A percentile compares a stretch with the other conserved stretches of the same genome.
These are phyloP conservation scores for Perkinsus marinus DNA, from an alignment of 169 alveolate species.

Conservation along the genomic window DNA sequence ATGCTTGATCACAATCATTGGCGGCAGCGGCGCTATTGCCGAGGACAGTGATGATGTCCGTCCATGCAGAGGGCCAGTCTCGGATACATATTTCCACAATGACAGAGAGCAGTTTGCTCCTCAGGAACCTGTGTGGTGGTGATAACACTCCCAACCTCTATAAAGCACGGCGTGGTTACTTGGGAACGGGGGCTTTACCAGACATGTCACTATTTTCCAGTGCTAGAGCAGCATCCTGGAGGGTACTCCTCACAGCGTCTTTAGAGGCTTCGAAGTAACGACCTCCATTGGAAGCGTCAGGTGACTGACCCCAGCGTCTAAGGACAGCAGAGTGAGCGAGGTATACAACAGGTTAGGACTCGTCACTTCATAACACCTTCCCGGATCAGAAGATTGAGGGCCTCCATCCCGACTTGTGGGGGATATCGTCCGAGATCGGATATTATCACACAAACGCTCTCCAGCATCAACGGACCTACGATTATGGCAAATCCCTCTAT, in stretches of 20 bases:
- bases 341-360: background rate
- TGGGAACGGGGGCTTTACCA: background rate
- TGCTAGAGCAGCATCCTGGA: background rate
- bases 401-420: background rate
- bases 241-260: background rate
- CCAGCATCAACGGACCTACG: background rate
- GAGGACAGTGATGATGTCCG: background rate
- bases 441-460: background rate
- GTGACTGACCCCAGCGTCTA: background rate
- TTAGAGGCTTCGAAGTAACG: background rate
- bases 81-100: background rate
- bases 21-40: background rate
- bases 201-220: background rate
- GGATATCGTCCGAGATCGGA: background rate
- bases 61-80: background rate
- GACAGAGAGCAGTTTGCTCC: background rate
- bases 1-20: background rate
- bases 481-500: too few relatives aligned
- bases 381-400: background rate
- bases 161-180: background rate
- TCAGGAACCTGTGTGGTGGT: background rate
- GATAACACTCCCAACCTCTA: background rate
- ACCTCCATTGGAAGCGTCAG: background rate
- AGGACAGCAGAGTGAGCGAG: background rate
- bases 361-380: background rate